Conservation (phyloP, 2,329 filamentous ascomycete genomes). For the Claviceps africana region DNA sequence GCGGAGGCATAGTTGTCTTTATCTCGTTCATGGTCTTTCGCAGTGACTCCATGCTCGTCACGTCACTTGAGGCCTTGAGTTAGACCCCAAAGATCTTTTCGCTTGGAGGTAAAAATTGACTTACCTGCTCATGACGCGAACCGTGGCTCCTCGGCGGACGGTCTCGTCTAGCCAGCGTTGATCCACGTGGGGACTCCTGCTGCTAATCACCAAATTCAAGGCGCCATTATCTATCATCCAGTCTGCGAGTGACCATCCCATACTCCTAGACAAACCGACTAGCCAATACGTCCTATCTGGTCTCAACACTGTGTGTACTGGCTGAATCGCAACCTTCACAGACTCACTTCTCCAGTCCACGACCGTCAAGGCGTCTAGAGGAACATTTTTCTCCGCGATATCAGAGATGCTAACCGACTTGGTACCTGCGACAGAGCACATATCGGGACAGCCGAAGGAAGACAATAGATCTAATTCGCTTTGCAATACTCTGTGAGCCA, state of each 20-base stretch:
- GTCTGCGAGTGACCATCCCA: constrained; percentile 21
- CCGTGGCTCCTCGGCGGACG: background rate
- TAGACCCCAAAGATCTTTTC: no score
- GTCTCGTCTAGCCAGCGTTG: background rate
- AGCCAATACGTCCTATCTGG: constrained; percentile 14
- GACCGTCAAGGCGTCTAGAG: background rate
- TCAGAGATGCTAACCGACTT: background rate
- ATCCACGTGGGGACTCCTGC: background rate
- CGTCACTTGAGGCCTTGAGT: constrained; percentile 1
- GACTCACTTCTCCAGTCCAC: background rate
- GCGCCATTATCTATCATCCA: constrained; percentile 22
- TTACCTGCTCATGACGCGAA: background rate
- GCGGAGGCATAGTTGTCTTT: constrained; percentile 14
- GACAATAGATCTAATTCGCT: background rate
- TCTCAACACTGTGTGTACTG: constrained; percentile 7
- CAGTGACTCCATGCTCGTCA: constrained; percentile 5
- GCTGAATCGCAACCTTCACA: constrained; percentile 6
- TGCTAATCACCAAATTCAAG: background rate
- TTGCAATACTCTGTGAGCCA: background rate
- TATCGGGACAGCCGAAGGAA: no score
- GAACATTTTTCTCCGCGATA: background rate
- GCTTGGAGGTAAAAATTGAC: background rate
- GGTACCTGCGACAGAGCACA: background rate
- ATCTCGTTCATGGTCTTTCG: constrained; percentile 8
- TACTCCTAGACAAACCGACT: constrained; percentile 17